Base-by-base conservation (phyloP, 1,139 yeast genomes). In the Kodamaea anthophila region DNA sequence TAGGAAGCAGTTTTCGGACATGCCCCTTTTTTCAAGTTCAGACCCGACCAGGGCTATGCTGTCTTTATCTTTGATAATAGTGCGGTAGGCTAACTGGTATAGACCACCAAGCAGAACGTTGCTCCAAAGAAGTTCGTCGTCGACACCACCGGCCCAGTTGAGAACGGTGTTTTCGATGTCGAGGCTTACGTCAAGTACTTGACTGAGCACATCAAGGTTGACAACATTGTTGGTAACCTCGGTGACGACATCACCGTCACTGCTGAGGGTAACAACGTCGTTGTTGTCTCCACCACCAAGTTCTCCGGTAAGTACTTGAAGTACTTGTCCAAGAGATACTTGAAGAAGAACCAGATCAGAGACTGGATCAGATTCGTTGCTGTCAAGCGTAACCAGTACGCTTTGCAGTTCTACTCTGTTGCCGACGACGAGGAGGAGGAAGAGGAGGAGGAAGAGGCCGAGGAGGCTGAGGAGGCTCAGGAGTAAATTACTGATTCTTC, bases 351-450 rank as follows among this genome's bases (percentile, higher is more conserved):
- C 93, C 94, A 85, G 74, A 84, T 88, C 76, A 83, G 93, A 77
- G 98, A 91, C 77, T 91, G 98, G 98, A 87, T 93, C 72, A 93
- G 98, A 81, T 91, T 93, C 61, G 96, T 91, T 53, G 84, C 98
- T 51, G 79, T 84, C 62, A 82, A 87, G 76, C 86, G 85, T 71
- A 87, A 91, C 82, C 81, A 78, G 67, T 93, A 91, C 86, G 86
- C 85, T 70, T 83, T 93, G 76, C 88, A 93, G 72, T 93, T 91
- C 96, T 93, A 86, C 96, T 87, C 94, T 70, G 93, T 91, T 68
- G 91, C 93, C 60, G 79, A 70, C 54, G 91, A 85, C 56, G 96
- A 88, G 58, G 97, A 91, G 60, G 96, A 86, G 61, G 96, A 84
- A 60, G 94, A 80, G 53, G 54, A 51, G 31, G 96, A 38, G 28